These are phyloP conservation scores for Hevea brasiliensis DNA, from an alignment of 345 rosid species.

Conservation along the genomic window DNA sequence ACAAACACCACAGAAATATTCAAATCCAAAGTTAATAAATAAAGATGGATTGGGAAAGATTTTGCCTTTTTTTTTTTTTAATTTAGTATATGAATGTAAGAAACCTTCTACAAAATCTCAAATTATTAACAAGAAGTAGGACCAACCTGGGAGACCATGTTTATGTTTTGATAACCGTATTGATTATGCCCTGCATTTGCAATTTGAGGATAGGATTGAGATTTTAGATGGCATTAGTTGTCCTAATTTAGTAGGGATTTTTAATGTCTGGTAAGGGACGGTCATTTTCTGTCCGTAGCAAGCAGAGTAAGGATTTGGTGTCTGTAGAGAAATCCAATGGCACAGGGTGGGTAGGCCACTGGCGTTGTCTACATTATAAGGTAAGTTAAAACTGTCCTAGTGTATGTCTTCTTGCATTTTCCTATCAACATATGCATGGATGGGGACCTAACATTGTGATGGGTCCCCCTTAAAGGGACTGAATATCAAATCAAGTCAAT, in stretches of 20 bases:
- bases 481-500: conserved; percentile 4
- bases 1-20: neutral
- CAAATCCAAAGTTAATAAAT: no score
- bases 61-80: neutral
- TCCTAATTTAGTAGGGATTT: conserved; percentile 22
- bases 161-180: conserved; percentile 3
- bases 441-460: conserved; percentile 18
- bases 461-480: conserved; percentile 6
- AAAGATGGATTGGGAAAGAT: no score
- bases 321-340: conserved; percentile 37
- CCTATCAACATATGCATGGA: conserved; percentile 26
- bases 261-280: conserved; percentile 29
- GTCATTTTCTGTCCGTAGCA: conserved; percentile 30
- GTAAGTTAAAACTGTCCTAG: conserved; percentile 10
- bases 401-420: conserved; percentile 19
- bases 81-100: no score
- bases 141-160: conserved; percentile 1
- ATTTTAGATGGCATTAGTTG: neutral
- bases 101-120: neutral
- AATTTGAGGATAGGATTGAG: conserved; percentile 15
- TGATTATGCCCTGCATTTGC: neutral
- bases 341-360: conserved; percentile 40
- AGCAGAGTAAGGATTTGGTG: conserved; percentile 39
- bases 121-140: conserved; percentile 24
- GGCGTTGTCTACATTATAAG: conserved; percentile 11